phyloP scores from a whole-genome alignment of 2,329 filamentous ascomycete species.

The Penicillium sp. region DNA sequence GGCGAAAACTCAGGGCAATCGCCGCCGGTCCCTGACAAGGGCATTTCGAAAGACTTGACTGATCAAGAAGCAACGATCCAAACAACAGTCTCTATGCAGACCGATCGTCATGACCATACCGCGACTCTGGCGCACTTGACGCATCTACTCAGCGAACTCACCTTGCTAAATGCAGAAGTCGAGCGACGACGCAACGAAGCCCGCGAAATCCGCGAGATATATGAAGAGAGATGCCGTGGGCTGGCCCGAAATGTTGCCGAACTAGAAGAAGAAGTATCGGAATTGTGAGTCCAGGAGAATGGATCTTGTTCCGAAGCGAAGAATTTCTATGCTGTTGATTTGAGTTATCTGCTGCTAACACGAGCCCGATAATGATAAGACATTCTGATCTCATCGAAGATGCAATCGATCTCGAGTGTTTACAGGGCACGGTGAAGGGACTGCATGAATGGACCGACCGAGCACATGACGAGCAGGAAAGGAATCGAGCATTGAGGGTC shows the following conservation, averaged over 20 bases:
- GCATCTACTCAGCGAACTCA: slow-evolving; percentile 22
- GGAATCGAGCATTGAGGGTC: slow-evolving; percentile 1
- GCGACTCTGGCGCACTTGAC: slow-evolving; percentile 16
- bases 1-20: slow-evolving; percentile 14
- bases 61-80: background rate
- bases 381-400: slow-evolving; percentile 29
- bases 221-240: slow-evolving; percentile 53
- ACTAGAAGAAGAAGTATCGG: slow-evolving; percentile 53
- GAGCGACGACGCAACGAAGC: slow-evolving; percentile 25
- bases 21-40: background rate
- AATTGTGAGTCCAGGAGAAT: slow-evolving; percentile 45
- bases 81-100: background rate
- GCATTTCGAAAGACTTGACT: background rate
- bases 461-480: slow-evolving; percentile 22
- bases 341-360: background rate
- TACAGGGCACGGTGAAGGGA: slow-evolving; percentile 32
- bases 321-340: too few relatives aligned
- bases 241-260: slow-evolving; percentile 55
- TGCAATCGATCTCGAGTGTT: slow-evolving; percentile 30
- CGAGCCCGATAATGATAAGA: slow-evolving; percentile 9
- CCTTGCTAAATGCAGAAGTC: slow-evolving; percentile 22
- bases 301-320: background rate
- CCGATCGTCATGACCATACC: slow-evolving; percentile 1
- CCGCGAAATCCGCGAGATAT: slow-evolving; percentile 57
- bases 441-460: slow-evolving; percentile 29